Base-by-base conservation (phyloP, 2,329 filamentous ascomycete genomes). In the Curvularia spicifera region DNA sequence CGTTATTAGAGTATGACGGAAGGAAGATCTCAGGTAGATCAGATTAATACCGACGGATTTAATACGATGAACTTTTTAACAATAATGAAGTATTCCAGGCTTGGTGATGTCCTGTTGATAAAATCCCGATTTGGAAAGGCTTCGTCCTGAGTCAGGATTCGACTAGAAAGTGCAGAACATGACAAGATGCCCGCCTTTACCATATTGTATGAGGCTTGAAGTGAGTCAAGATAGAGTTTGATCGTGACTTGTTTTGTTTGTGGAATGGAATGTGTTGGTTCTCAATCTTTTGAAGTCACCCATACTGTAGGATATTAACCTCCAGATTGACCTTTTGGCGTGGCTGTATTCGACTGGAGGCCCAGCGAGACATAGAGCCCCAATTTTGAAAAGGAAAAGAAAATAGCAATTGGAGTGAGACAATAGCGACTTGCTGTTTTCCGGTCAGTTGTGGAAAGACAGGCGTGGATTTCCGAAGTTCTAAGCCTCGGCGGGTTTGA, bases 401-500 rank as follows among this genome's bases (percentile, higher is more conserved):
- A 28, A 9, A 4, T 18, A 8, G 42, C 24, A 26, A 44, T n/a
- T 44, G 42, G 13, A 15, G 42, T 28, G 13, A 44, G 24, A 28
- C 26, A 26, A 28, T 13, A 28, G 15, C 26, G 13, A 26, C 8
- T 28, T n/a, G 42, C 9, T 12, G 13, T 28, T 24, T 26, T 44
- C 42, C 24, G 26, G 42, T 18, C 22, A 31, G 28, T 35, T 31
- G n/a, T 26, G 22, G 7, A 15, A 28, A 13, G 37, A 51, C 48
- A 13, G 18, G 26, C 8, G 13, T 13, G n/a, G 13, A 31, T 48
- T 57, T 53, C 50, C 56, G 45, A 44, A 33, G 33, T 61, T 56
- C 59, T 58, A 58, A 59, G 5, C 22, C 51, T 53, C 57, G 58
- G 51, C 31, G 29, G 2, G 10, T 37, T 13, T 49, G 2, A 45